Evolutionary conservation across 2,329 filamentous ascomycete genomes (phyloP), one percentile per base, ranked within the genome.

Genomic region (Didymella pomorum): DNA sequence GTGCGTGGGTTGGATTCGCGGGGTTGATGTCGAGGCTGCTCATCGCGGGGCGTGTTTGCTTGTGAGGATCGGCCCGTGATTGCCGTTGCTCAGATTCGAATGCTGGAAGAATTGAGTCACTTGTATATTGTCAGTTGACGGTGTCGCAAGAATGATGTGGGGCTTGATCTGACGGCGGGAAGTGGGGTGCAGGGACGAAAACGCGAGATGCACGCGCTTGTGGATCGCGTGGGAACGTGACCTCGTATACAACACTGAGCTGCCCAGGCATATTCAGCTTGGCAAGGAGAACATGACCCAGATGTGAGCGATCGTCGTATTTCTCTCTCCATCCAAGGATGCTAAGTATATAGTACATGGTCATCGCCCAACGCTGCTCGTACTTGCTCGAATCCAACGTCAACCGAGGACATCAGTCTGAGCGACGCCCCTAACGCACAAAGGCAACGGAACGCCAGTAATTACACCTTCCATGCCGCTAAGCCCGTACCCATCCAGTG

Each of bases 391-490:
- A 49, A 28, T 46, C 20, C 26, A 54, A 50, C 50, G 26, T 45
- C 43, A 21, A 49, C 18, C 21, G 14, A 33, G 9, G 44, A 7
- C 39, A 4, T 31, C 23, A 44, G 28, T 16, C 26, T 25, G 42
- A 52, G 41, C 21, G 7, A 25, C 39, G 39, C 37, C 9, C 20
- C 26, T n/a, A 25, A 43, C 33, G 33, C 44, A 54, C 43, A 31
- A 48, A 48, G 35, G 20, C 9, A 43, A 28, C 28, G 20, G 35
- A 70, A 70, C 67, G 67, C 67, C 67, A 53, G 59, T 65, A 61
- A 67, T 62, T 65, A 70, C 66, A 68, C 65, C 66, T 61, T 58
- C 58, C 56, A 73, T 73, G 69, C 67, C 65, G 61, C 65, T 65
- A 61, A 53, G 51, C 58, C 59, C 60, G 20, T 58, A 47, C 39